Conservation (phyloP, 352 stramenopile genomes). For the Phytophthora macrochlamydospora region DNA sequence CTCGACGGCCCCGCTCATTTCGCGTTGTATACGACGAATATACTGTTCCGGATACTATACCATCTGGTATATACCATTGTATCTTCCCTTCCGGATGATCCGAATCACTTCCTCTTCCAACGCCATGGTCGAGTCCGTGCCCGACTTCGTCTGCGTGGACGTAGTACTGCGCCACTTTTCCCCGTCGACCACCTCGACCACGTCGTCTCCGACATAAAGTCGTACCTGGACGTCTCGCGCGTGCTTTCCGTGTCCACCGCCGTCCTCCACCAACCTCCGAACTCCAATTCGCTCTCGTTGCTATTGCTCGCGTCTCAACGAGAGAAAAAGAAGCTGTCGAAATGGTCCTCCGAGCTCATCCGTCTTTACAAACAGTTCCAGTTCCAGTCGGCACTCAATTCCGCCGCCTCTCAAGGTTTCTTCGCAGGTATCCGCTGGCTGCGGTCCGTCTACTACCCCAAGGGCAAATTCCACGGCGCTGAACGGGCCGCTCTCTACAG, state of each 20-base stretch:
- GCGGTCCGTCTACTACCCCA: conserved; percentile 32
- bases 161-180: conserved; percentile 28
- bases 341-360: conserved; percentile 45
- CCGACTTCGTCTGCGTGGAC: conserved; percentile 36
- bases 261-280: conserved; percentile 18
- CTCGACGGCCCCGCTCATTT: background rate
- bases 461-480: conserved; percentile 41
- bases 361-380: conserved; percentile 44
- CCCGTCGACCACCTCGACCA: conserved; percentile 35
- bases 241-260: conserved; percentile 36
- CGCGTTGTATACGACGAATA: conserved; percentile 3
- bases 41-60: conserved; percentile 9
- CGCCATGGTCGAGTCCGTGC: background rate
- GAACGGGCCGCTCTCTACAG: conserved; percentile 44
- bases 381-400: conserved; percentile 39
- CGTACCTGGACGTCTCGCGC: conserved; percentile 36
- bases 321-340: conserved; percentile 32
- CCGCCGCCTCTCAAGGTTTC: conserved; percentile 27
- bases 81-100: no score
- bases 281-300: conserved; percentile 21
- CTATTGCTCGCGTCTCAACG: conserved; percentile 32
- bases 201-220: conserved; percentile 28
- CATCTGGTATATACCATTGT: background rate
- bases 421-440: conserved; percentile 36
- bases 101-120: no score